phyloP scores from a whole-genome alignment of 2,329 filamentous ascomycete genomes.

The Aspergillus floridensis region DNA sequence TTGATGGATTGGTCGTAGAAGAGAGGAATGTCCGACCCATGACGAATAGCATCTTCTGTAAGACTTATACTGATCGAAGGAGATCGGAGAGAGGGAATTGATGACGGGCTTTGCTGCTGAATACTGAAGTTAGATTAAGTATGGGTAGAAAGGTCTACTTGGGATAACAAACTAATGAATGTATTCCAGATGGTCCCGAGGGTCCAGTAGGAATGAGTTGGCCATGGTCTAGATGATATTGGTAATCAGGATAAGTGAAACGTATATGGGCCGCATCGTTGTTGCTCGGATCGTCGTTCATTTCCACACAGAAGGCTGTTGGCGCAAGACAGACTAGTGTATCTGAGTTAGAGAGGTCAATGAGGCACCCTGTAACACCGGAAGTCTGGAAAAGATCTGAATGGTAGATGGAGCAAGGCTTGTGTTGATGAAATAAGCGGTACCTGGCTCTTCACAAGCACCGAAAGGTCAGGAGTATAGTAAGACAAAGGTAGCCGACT shows the following conservation, averaged over 20 bases:
- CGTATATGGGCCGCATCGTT: not conserved
- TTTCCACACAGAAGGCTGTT: not conserved
- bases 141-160: not conserved
- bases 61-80: not conserved
- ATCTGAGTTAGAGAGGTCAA: not conserved
- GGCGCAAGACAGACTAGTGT: not conserved
- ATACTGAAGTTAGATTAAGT: not conserved
- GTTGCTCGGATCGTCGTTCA: not conserved
- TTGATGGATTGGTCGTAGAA: not conserved
- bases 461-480: not conserved
- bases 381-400: not conserved
- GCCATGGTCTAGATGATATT: not conserved
- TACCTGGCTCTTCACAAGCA: not conserved
- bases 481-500: not conserved
- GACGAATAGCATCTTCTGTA: not conserved
- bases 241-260: not conserved
- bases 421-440: not conserved
- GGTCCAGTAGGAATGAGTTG: slow-evolving; percentile 1
- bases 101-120: not conserved
- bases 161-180: not conserved
- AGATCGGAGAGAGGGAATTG: slow-evolving; percentile 1
- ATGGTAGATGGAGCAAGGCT: not conserved
- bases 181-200: not conserved
- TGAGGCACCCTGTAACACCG: not conserved
- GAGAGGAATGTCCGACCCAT: not conserved